These are phyloP conservation scores for Clausena lansium DNA, from an alignment of 345 rosid genomes.

Conservation along the genomic window DNA sequence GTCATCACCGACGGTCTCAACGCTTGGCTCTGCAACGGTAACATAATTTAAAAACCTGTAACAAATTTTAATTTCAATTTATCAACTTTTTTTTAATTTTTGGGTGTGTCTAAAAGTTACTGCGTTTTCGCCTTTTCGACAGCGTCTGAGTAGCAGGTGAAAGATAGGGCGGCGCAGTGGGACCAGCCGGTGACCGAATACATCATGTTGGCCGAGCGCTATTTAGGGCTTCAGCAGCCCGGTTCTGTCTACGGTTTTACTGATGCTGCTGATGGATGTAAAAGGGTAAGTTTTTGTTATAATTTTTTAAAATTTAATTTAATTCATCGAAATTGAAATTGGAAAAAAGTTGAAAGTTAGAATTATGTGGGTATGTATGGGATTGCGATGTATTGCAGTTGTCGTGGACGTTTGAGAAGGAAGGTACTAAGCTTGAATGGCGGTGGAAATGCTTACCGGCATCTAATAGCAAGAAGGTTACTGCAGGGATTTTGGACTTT, in stretches of 20 bases:
- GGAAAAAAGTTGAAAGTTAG: not conserved
- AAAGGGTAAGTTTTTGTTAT: slow-evolving; percentile 62
- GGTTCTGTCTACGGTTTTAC: slow-evolving; percentile 60
- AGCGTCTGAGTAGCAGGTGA: slow-evolving; percentile 74
- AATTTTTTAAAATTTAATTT: not conserved
- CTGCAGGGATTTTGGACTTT: slow-evolving; percentile 67
- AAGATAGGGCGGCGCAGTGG: slow-evolving; percentile 83
- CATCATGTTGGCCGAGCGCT: slow-evolving; percentile 65
- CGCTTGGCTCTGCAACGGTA: slow-evolving; percentile 80
- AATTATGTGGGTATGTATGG: not conserved
- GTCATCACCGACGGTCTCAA: slow-evolving; percentile 73
- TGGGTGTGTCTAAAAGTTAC: no score
- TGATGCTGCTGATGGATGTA: slow-evolving; percentile 69
- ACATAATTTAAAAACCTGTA: not conserved
- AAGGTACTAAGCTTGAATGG: slow-evolving; percentile 89
- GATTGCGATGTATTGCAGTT: slow-evolving; percentile 41
- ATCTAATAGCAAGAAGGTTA: slow-evolving; percentile 46
- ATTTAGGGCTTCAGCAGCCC: slow-evolving; percentile 78
- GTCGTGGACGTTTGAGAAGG: slow-evolving; percentile 89
- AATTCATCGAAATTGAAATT: not conserved
- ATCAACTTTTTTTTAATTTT: not conserved
- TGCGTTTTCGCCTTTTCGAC: not conserved
- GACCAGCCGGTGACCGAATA: slow-evolving; percentile 72
- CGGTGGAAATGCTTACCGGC: slow-evolving; percentile 77
- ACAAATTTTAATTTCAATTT: not conserved